Evolutionary conservation across 1,284 basidiomycete genomes (phyloP).

Genomic region (Pholiota adiposa): DNA sequence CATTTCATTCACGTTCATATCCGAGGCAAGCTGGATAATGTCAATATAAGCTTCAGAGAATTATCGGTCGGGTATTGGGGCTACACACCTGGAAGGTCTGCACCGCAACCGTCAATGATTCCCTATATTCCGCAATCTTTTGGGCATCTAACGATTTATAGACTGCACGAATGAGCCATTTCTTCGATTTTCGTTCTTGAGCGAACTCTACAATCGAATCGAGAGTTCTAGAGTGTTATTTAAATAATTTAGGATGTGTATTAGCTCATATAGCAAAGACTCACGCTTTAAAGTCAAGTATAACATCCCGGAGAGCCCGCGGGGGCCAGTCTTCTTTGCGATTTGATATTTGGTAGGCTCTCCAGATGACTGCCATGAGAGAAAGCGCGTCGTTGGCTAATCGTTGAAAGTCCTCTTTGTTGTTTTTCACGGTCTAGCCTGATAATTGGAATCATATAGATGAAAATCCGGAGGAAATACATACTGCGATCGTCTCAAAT

Average conservation of each 20-base stretch:
- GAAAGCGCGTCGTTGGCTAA: conserved; percentile 13
- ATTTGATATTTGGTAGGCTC: conserved; percentile 11
- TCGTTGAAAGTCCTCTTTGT: conserved; percentile 17
- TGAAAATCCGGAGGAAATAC: too few species aligned
- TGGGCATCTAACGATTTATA: conserved; percentile 5
- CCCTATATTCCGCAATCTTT: conserved; percentile 17
- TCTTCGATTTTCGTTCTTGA: conserved; percentile 1
- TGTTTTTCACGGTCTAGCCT: conserved; percentile 20
- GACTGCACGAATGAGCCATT: conserved; percentile 3
- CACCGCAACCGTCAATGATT: conserved; percentile 13
- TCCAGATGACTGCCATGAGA: conserved; percentile 16
- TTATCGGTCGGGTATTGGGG: background rate
- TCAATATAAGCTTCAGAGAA: too few species aligned
- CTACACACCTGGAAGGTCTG: conserved; percentile 16
- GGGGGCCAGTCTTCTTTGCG: conserved; percentile 17
- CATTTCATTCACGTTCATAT: conserved; percentile 5
- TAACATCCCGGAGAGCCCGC: conserved; percentile 4
- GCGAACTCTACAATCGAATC: conserved; percentile 9
- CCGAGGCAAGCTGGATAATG: background rate
- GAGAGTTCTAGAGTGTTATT: conserved; percentile 11
- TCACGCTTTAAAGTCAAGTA: conserved; percentile 12
- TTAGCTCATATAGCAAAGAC: background rate
- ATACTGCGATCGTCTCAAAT: conserved; percentile 14
- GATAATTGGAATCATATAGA: too few species aligned
- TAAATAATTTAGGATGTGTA: background rate